These are phyloP conservation scores for Ceratobasidium sp. DNA, from an alignment of 1,284 basidiomycete species.

Conservation along the genomic window DNA sequence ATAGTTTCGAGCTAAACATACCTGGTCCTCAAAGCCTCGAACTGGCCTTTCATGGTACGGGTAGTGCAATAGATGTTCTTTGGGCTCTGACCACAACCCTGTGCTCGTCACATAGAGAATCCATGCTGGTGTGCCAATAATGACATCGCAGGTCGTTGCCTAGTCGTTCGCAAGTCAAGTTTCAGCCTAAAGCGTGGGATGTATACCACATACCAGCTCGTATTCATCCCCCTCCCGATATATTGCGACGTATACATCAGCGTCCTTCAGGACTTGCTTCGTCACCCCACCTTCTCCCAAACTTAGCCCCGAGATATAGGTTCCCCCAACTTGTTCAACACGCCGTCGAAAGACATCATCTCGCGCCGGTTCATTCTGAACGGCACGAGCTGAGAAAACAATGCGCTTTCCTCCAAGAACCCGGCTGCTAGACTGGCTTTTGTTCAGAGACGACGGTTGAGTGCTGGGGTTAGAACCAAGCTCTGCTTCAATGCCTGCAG, in stretches of 20 bases:
- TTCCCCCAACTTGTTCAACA: conserved; percentile 67
- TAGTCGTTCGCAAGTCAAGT: conserved; percentile 53
- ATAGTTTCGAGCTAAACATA: conserved; percentile 52
- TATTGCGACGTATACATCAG: conserved; percentile 78
- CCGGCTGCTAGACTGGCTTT: conserved; percentile 29
- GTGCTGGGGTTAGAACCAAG: conserved; percentile 22
- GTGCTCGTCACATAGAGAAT: conserved; percentile 80
- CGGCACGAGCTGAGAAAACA: conserved; percentile 71
- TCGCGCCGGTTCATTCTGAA: conserved; percentile 64
- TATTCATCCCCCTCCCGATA: conserved; percentile 78
- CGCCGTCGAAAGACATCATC: conserved; percentile 71
- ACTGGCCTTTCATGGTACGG: conserved; percentile 64
- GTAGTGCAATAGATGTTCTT: conserved; percentile 74
- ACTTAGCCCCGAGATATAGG: conserved; percentile 33
- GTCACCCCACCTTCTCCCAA: conserved; percentile 57
- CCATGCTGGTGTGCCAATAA: conserved; percentile 85
- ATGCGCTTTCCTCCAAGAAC: conserved; percentile 62
- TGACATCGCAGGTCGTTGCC: conserved; percentile 71
- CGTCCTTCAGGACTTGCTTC: conserved; percentile 59
- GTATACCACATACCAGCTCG: conserved; percentile 60
- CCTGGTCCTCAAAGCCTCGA: conserved; percentile 60
- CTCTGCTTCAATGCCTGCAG: conserved; percentile 1
- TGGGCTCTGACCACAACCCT: conserved; percentile 72
- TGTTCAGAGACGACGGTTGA: conserved; percentile 37
- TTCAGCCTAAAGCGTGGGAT: neutral